A percentile compares a stretch with the other conserved stretches of the same genome.
Conservation (phyloP, 192 early-diverging fungal genomes). For the Chytriomyces sp. region DNA sequence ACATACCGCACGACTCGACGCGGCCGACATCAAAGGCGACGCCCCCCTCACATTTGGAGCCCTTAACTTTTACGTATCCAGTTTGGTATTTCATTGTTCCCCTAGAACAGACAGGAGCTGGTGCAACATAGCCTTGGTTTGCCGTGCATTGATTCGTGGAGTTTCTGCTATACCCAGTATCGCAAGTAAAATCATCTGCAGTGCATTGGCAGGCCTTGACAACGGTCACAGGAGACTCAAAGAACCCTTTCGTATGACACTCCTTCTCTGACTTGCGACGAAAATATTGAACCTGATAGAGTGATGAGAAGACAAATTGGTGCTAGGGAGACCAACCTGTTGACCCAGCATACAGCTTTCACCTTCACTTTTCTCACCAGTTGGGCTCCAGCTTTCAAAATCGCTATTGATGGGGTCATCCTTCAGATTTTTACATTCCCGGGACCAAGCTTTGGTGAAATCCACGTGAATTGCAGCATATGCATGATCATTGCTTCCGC, state of each 20-base stretch:
- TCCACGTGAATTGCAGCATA: constrained; percentile 65
- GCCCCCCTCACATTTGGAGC: constrained; percentile 42
- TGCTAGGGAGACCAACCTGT: constrained; percentile 52
- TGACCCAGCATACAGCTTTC: constrained; percentile 79
- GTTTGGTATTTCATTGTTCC: constrained; percentile 25
- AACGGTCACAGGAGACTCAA: constrained; percentile 7
- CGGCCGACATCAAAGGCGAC: constrained; percentile 19
- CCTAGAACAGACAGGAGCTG: constrained; percentile 28
- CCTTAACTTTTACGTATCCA: constrained; percentile 31
- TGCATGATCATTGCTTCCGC: constrained; percentile 7
- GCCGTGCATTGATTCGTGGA: constrained; percentile 7
- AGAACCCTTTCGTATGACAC: constrained; percentile 42
- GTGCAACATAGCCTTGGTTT: constrained; percentile 8
- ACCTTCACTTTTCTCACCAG: constrained; percentile 50
- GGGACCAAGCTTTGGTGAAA: constrained; percentile 61
- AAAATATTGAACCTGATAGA: constrained; percentile 40
- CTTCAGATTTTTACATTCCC: constrained; percentile 66
- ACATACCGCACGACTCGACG: constrained; percentile 27
- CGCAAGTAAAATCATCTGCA: constrained; percentile 54
- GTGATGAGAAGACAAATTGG: too few relatives aligned
- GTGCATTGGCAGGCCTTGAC: constrained; percentile 48
- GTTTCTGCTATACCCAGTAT: constrained; percentile 28
- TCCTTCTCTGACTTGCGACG: constrained; percentile 41
- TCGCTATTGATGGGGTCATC: constrained; percentile 60
- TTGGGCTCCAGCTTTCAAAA: constrained; percentile 77